Evolutionary conservation across 1,284 basidiomycete species (phyloP).

Genomic region (Ustilago tritici): DNA sequence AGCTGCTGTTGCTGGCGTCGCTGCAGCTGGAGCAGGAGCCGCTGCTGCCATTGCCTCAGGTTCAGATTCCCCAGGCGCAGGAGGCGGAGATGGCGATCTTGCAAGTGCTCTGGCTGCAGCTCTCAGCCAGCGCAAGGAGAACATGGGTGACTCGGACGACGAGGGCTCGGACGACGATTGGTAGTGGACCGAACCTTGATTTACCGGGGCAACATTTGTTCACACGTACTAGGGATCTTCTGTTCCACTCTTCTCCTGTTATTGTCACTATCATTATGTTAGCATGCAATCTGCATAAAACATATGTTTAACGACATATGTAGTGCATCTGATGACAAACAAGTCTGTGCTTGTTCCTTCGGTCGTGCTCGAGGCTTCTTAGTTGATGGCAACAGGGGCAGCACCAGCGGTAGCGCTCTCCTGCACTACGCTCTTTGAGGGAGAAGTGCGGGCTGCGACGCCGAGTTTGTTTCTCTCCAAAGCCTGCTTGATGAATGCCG

Average conservation of each 20-base stretch:
- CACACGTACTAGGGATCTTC: neutral
- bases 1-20: conserved; percentile 27
- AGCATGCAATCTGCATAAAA: neutral
- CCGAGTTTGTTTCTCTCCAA: conserved; percentile 45
- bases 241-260: neutral
- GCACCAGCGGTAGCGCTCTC: conserved; percentile 1
- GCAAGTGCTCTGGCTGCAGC: conserved; percentile 79
- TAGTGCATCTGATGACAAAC: neutral
- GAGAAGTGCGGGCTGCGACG: conserved; percentile 5
- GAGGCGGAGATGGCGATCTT: conserved; percentile 73
- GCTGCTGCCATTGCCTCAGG: conserved; percentile 27
- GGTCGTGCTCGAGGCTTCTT: neutral
- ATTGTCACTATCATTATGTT: neutral
- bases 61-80: conserved; percentile 29
- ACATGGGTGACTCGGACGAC: conserved; percentile 88
- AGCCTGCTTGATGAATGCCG: conserved; percentile 55
- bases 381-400: conserved; percentile 14
- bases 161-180: conserved; percentile 76
- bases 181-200: conserved; percentile 22
- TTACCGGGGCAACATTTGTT: neutral
- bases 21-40: conserved; percentile 33
- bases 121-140: conserved; percentile 83
- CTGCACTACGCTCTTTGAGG: neutral
- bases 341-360: neutral
- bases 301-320: neutral